Conservation (phyloP, 2,329 filamentous ascomycete genomes). For the Orbilia brochopaga region DNA sequence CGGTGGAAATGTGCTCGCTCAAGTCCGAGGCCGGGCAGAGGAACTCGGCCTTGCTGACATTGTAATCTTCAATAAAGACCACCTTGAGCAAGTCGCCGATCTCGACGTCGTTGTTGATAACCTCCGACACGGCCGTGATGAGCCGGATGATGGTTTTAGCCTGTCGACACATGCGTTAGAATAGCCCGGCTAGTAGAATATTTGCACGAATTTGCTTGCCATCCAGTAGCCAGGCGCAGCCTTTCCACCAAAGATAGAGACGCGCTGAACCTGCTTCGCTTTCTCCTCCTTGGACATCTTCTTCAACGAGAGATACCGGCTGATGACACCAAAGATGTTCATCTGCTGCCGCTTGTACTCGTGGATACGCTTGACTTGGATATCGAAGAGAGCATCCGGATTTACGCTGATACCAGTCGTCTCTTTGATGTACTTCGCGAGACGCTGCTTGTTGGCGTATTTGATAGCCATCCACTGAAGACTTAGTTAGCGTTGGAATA, state of each 20-base stretch:
- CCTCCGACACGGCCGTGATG: constrained; percentile 85
- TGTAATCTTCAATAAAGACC: constrained; percentile 97
- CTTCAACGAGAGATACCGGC: constrained; percentile 90
- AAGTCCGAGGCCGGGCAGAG: constrained; percentile 93
- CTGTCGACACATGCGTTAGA: constrained; percentile 23
- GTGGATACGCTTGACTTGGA: constrained; percentile 98
- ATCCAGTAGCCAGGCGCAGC: constrained; percentile 99
- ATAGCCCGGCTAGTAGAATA: not conserved
- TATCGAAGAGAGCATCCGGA: constrained; percentile 86
- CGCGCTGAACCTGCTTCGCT: constrained; percentile 84
- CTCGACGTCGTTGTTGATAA: constrained; percentile 91
- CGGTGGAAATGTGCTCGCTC: constrained; percentile 97
- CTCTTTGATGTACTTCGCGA: constrained; percentile 88
- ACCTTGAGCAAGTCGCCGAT: constrained; percentile 95
- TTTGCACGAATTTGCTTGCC: constrained; percentile 57
- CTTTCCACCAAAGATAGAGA: constrained; percentile 97
- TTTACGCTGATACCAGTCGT: constrained; percentile 82
- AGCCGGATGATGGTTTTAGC: constrained; percentile 98
- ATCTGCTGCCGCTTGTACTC: constrained; percentile 99
- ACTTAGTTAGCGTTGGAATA: constrained; percentile 28
- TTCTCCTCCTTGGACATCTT: constrained; percentile 79
- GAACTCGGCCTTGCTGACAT: constrained; percentile 98
- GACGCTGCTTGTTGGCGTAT: constrained; percentile 88
- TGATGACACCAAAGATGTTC: constrained; percentile 98
- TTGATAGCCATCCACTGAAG: constrained; percentile 87